Evolutionary conservation across 2,329 filamentous ascomycete genomes (phyloP).

Genomic region (Epichloe scottii): DNA sequence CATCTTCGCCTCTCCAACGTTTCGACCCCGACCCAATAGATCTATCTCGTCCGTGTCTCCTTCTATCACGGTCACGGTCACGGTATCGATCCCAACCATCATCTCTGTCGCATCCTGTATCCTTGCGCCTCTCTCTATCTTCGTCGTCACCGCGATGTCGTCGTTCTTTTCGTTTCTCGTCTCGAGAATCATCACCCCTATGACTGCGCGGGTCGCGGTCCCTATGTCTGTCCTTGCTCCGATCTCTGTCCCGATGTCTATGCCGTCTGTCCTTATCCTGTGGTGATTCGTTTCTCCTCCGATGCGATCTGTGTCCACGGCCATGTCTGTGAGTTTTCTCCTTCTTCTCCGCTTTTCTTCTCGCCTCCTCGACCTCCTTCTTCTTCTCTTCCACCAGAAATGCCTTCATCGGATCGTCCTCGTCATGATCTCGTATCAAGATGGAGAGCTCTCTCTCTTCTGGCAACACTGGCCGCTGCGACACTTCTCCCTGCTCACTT

Average conservation of each 20-base stretch:
- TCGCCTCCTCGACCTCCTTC: slow-evolving; percentile 66
- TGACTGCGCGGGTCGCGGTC: slow-evolving; percentile 8
- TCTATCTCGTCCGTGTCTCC: slow-evolving; percentile 16
- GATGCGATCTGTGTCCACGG: slow-evolving; percentile 12
- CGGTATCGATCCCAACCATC: slow-evolving; percentile 12
- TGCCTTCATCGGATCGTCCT: slow-evolving; percentile 95
- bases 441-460: slow-evolving; percentile 72
- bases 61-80: slow-evolving; percentile 13
- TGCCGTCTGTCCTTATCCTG: slow-evolving; percentile 15
- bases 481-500: slow-evolving; percentile 33
- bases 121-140: slow-evolving; percentile 7
- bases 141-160: slow-evolving; percentile 13
- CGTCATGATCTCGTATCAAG: slow-evolving; percentile 70
- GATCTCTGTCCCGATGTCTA: slow-evolving; percentile 9
- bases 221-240: background rate
- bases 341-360: slow-evolving; percentile 36
- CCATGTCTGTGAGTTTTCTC: slow-evolving; percentile 35
- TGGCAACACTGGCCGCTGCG: slow-evolving; percentile 52
- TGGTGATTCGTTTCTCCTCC: slow-evolving; percentile 22
- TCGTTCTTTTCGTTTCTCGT: slow-evolving; percentile 14
- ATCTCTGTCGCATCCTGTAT: slow-evolving; percentile 10
- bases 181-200: slow-evolving; percentile 6
- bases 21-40: slow-evolving; percentile 15
- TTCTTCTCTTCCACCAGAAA: slow-evolving; percentile 86
- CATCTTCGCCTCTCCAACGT: slow-evolving; percentile 16